A percentile compares a stretch with the other conserved stretches of the same genome.
Conservation (phyloP, 768 basidiomycete genomes). For the Leccinum longicurvipes region DNA sequence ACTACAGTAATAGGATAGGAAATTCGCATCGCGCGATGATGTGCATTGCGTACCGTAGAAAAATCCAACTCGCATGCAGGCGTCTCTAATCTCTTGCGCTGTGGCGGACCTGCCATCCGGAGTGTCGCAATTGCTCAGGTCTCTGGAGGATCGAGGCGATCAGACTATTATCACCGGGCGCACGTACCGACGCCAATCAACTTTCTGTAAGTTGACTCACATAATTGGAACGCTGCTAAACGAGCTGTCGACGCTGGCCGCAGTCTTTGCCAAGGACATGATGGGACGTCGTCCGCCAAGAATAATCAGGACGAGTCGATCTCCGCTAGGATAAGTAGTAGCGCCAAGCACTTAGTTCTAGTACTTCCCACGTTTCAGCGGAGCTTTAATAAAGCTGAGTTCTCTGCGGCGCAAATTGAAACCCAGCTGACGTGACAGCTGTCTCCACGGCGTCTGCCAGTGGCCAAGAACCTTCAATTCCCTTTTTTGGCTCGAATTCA, state of each 20-base stretch:
- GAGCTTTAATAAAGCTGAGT: too few species aligned
- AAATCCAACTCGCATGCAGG: slow-evolving; percentile 81
- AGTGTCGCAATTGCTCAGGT: slow-evolving; percentile 18
- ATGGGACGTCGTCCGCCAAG: not conserved
- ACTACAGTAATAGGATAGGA: slow-evolving; percentile 38
- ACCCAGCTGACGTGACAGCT: not conserved
- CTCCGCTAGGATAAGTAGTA: too few species aligned
- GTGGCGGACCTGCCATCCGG: slow-evolving; percentile 39
- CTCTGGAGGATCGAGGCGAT: slow-evolving; percentile 11
- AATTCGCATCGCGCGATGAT: not conserved
- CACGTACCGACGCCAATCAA: not conserved
- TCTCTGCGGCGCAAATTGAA: not conserved
- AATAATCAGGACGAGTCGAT: too few species aligned
- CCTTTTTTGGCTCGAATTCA: too few species aligned
- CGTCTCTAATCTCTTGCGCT: slow-evolving; percentile 60
- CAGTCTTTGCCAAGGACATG: slow-evolving; percentile 22
- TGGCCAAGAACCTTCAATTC: too few species aligned
- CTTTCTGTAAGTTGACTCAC: slow-evolving; percentile 13
- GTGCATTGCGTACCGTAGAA: slow-evolving; percentile 58
- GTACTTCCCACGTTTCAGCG: too few species aligned
- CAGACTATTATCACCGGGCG: not conserved
- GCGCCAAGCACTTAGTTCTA: too few species aligned
- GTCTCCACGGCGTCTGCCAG: too few species aligned
- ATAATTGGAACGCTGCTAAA: slow-evolving; percentile 26
- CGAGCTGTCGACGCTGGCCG: slow-evolving; percentile 15